Percentiles rank a stretch among this genome's conserved stretches.
phyloP scores from a whole-genome alignment of 176 grass and related monocot species.

The Carex scoparia region DNA sequence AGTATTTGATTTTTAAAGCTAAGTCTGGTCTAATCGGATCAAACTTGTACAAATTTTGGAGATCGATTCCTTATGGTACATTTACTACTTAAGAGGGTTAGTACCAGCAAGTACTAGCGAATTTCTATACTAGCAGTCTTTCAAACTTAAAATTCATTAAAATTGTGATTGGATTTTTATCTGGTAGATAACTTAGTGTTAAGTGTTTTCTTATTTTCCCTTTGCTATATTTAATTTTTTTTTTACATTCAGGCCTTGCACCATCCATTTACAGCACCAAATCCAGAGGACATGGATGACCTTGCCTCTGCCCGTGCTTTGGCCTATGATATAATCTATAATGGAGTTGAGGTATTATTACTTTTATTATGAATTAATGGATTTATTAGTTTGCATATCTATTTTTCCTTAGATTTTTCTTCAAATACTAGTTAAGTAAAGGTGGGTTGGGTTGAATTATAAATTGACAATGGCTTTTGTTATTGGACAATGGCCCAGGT shows the following conservation, averaged over 20 bases:
- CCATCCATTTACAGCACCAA: conserved; percentile 97
- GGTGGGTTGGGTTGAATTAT: not conserved
- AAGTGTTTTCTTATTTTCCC: not conserved
- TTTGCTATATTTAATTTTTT: conserved; percentile 1
- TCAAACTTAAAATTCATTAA: not conserved
- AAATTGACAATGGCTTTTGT: not conserved
- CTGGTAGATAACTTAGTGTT: not conserved
- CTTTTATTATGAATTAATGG: not conserved
- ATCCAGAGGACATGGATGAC: conserved; percentile 89
- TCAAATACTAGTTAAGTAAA: not conserved
- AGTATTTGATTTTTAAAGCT: not conserved
- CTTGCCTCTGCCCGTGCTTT: conserved; percentile 73
- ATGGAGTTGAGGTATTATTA: conserved; percentile 72
- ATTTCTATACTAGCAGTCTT: not conserved
- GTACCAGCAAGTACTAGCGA: not conserved
- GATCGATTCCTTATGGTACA: not conserved
- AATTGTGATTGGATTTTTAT: not conserved
- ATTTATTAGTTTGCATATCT: not conserved
- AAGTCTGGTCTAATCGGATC: not conserved
- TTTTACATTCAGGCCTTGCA: conserved; percentile 59
- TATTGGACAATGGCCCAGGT: not conserved
- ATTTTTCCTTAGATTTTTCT: not conserved
- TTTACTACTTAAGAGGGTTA: not conserved
- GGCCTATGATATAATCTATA: conserved; percentile 98
- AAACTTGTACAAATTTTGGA: not conserved